Evolutionary conservation across 2,329 filamentous ascomycete genomes (phyloP), one percentile per base, ranked within the genome.

Genomic region (Nigrospora oryzae): DNA sequence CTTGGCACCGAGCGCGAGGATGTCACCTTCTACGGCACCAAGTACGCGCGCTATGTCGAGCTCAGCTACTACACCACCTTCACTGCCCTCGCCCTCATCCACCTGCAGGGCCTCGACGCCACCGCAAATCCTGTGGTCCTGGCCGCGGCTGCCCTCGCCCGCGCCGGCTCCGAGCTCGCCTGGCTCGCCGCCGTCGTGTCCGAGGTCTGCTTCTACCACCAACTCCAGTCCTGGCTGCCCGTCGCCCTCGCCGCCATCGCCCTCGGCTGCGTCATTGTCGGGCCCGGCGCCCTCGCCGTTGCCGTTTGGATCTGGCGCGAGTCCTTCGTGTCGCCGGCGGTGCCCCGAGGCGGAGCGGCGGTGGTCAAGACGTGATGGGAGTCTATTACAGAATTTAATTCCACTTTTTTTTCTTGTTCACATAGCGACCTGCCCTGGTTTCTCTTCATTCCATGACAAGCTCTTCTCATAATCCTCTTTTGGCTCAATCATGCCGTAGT

Each of bases 241-340:
- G 16, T n/a, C 4, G 38, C 17, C 14, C 17, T 28, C 12, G 42
- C 36, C 7, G 16, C 39, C 7, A 28, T 44, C 11, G 28, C 36
- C 7, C 12, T 44, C n/a, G 16, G 13, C 17, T 23, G 53, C 33
- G 46, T 43, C 3, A 49, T 35, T 2, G 42, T 46, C 30, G 49
- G 46, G 46, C 52, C 56, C 35, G 46, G 39, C 7, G 28, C 40
- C 15, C 23, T 16, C 8, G 39, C 36, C 17, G 28, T 38, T 13
- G 46, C 38, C 15, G 43, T 40, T 1, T 48, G 34, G 43, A 23
- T 17, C 14, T 46, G 36, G 40, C 15, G 36, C 7, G 39, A 39
- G 58, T 62, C 71, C 43, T 70, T 64, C 6, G 23, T 28, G 23
- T 28, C 23, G 23, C 23, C 23, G 5, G 23, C 23, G 7, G 23